Conservation (phyloP, 1,284 basidiomycete species). For the Blastosporella zonata region DNA sequence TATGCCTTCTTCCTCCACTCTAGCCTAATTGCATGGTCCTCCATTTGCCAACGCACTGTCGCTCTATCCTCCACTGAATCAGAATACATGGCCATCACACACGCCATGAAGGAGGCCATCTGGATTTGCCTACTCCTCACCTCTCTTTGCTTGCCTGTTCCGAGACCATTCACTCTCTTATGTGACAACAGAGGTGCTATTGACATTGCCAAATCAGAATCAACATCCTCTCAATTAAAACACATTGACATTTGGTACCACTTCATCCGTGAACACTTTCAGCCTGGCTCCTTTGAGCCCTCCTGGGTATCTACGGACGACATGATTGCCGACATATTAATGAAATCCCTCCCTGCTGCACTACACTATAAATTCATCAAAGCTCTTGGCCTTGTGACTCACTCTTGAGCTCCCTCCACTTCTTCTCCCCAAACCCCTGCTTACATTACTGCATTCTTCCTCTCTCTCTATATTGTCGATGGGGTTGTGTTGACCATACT, state of each 20-base stretch:
- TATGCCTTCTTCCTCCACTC: slow-evolving; percentile 14
- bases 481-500: too few relatives aligned
- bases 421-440: too few relatives aligned
- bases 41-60: slow-evolving; percentile 11
- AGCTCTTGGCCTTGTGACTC: too few relatives aligned
- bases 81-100: slow-evolving; percentile 2
- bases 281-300: slow-evolving; percentile 6
- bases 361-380: too few relatives aligned
- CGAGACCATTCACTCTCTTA: slow-evolving; percentile 11
- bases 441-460: too few relatives aligned
- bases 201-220: background rate
- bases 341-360: slow-evolving; percentile 1
- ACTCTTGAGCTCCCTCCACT: too few relatives aligned
- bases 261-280: slow-evolving; percentile 12
- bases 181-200: slow-evolving; percentile 9
- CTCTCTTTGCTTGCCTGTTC: slow-evolving; percentile 1
- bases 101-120: slow-evolving; percentile 10
- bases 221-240: slow-evolving; percentile 8
- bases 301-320: slow-evolving; percentile 17
- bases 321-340: slow-evolving; percentile 17
- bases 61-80: slow-evolving; percentile 15
- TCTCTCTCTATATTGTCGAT: too few relatives aligned
- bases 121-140: slow-evolving; percentile 11
- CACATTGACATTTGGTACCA: slow-evolving; percentile 16
- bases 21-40: slow-evolving; percentile 17